Evolutionary conservation across 2,329 filamentous ascomycete species (phyloP).

Genomic region (Akanthomyces lecanii): DNA sequence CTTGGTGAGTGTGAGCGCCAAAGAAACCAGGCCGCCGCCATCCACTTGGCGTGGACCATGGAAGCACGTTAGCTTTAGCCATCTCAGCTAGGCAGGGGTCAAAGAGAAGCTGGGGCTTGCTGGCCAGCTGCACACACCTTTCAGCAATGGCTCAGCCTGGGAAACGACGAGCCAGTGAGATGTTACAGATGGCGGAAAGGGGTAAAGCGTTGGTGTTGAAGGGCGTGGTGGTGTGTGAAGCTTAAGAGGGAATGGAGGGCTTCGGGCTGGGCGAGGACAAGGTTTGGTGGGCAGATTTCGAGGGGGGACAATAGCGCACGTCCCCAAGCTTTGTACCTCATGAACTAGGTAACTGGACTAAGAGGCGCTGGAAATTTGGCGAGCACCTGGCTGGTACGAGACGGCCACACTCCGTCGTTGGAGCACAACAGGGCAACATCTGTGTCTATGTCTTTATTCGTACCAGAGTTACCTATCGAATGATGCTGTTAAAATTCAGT

Average conservation of each 20-base stretch:
- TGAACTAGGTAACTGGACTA: too few relatives aligned
- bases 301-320: neutral
- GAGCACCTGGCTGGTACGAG: too few relatives aligned
- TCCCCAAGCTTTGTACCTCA: neutral
- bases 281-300: neutral
- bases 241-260: neutral
- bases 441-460: too few relatives aligned
- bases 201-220: neutral
- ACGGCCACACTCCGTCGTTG: too few relatives aligned
- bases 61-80: neutral
- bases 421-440: too few relatives aligned
- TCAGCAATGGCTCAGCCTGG: neutral
- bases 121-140: neutral
- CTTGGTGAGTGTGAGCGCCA: neutral
- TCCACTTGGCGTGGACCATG: constrained; percentile 5
- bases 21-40: neutral
- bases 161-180: neutral
- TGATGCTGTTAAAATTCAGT: too few relatives aligned
- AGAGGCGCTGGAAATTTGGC: too few relatives aligned
- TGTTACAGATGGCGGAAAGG: neutral
- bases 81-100: constrained; percentile 16
- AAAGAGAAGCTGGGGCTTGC: neutral
- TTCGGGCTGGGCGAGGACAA: constrained; percentile 4
- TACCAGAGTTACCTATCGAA: too few relatives aligned
- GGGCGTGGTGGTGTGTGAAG: neutral